Percentiles rank a stretch among this genome's conserved stretches.
Conservation (phyloP, 768 basidiomycete genomes). For the Panaeolus cyanescens region DNA sequence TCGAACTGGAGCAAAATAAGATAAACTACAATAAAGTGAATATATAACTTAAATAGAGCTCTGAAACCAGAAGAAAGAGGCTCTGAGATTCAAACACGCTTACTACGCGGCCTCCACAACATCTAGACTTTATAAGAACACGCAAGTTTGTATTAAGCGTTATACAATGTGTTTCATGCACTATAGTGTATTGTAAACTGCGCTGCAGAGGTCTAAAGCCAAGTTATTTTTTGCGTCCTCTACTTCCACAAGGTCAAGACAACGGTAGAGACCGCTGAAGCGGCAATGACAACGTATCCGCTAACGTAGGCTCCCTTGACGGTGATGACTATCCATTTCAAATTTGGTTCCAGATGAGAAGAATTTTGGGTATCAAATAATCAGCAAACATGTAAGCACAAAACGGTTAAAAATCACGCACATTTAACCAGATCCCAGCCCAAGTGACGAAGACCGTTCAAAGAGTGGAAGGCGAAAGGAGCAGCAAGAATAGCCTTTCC, state of each 20-base stretch:
- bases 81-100: no score
- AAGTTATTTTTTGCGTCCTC: neutral
- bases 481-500: slow-evolving; percentile 80
- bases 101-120: no score
- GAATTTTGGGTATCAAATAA: slow-evolving; percentile 2
- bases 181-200: neutral
- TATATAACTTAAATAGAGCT: no score
- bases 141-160: slow-evolving; percentile 1
- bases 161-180: slow-evolving; percentile 1
- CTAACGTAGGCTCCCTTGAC: slow-evolving; percentile 80
- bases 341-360: no score
- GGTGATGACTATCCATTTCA: slow-evolving; percentile 58
- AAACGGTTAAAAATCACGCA: slow-evolving; percentile 43
- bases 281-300: slow-evolving; percentile 84
- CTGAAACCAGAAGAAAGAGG: no score
- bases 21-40: no score
- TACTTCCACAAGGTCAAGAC: slow-evolving; percentile 43
- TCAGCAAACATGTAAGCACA: slow-evolving; percentile 2
- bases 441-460: slow-evolving; percentile 91
- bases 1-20: no score
- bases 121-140: neutral
- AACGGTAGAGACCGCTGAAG: slow-evolving; percentile 73
- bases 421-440: slow-evolving; percentile 89
- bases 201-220: neutral
- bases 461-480: slow-evolving; percentile 89